Evolutionary conservation across 148 eudicot species (phyloP).

Genomic region (Nepenthes gracilis): DNA sequence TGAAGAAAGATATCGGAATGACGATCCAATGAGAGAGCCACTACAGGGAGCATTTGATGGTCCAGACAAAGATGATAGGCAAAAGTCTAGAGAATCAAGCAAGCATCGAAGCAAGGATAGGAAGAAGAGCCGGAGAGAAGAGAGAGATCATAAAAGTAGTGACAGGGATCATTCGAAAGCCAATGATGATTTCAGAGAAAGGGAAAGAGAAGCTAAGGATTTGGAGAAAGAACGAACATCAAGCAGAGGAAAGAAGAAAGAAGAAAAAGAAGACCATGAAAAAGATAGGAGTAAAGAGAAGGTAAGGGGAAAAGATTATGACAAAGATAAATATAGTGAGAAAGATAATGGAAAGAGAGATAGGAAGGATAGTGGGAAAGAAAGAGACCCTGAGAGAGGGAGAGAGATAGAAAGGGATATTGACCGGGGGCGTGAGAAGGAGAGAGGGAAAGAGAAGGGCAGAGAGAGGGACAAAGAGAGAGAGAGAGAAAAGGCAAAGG

Average conservation of each 20-base stretch:
- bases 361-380: conserved; percentile 21
- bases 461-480: conserved; percentile 43
- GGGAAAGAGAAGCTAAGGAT: conserved; percentile 33
- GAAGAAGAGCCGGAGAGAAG: conserved; percentile 65
- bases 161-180: conserved; percentile 49
- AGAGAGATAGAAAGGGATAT: conserved; percentile 32
- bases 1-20: conserved; percentile 37
- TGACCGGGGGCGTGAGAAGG: conserved; percentile 34
- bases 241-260: conserved; percentile 46
- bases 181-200: conserved; percentile 25
- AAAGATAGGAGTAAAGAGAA: conserved; percentile 26
- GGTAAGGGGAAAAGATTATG: conserved; percentile 22
- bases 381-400: conserved; percentile 26
- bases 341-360: conserved; percentile 28
- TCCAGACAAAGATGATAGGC: conserved; percentile 31
- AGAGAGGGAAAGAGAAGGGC: conserved; percentile 43
- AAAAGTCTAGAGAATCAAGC: conserved; percentile 27
- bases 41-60: conserved; percentile 29
- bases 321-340: conserved; percentile 18
- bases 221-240: conserved; percentile 29
- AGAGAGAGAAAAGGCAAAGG: conserved; percentile 41
- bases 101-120: conserved; percentile 64
- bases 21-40: conserved; percentile 34
- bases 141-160: conserved; percentile 52
- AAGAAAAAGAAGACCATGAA: conserved; percentile 39